Base-by-base conservation (phyloP, 176 grass and related monocot genomes). In the Poa pratensis region DNA sequence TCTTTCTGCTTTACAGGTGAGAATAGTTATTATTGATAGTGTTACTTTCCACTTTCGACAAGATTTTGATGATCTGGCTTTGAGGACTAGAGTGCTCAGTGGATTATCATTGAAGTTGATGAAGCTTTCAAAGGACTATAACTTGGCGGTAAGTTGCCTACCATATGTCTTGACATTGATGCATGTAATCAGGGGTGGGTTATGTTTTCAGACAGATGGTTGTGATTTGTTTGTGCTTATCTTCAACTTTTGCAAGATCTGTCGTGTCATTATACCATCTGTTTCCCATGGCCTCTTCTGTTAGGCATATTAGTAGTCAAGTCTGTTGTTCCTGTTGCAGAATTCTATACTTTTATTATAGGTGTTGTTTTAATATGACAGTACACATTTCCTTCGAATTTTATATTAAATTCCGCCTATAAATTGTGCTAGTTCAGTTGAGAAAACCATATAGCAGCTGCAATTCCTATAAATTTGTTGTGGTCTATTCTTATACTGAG, bases 41-140 rank as follows among this genome's bases (percentile, higher is more conserved):
- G 90, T 99, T 50, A 99, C 93, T 59, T 96, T 99, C 90, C 96
- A 99, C 87, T 96, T 99, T 77, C 81, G 93, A 32, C 96, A 95
- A 94, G 93, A 96, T 91, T 99, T 99, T 84, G 88, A 99, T 88
- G 96, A 96, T 87, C 30, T 96, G 69, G 93, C 93, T 14, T 53
- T 86, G 69, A 92, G 96, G 82, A 96, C 96, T 55, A 94, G 88
- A 80, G 88, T 99, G 80, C 89, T 96, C 48, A 86, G 90, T 30
- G 93, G 88, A 83, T 92, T 98, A 76, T 99, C 96, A 45, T 84
- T 96, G 90, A 92, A 90, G 77, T 86, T 99, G 67, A 99, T 94
- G 96, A 94, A 90, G 69, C 80, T 95, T 81, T 81, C 91, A 50
- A 93, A 97, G 73, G 74, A 53, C 51, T 83, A 84, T 87, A 91